phyloP scores from a whole-genome alignment of 2,329 filamentous ascomycete genomes.

The Grosmannia serpens region DNA sequence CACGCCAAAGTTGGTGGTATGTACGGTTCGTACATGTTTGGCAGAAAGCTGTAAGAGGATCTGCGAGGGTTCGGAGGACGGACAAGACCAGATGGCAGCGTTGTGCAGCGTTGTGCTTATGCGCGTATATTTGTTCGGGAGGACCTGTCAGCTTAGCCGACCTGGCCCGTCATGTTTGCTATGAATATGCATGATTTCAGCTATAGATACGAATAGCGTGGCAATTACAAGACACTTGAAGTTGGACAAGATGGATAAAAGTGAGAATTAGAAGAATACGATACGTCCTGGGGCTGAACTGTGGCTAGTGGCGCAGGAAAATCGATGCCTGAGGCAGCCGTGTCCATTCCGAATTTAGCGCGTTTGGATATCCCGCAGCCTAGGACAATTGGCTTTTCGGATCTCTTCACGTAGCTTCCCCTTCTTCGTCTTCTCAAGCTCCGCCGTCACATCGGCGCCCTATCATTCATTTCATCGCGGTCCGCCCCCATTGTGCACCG shows the following conservation, averaged over 20 bases:
- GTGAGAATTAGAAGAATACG: not conserved
- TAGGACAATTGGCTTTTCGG: conserved; percentile 5
- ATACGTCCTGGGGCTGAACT: not conserved
- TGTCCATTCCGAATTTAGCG: conserved; percentile 1
- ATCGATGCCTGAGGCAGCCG: conserved; percentile 11
- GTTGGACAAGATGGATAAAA: no score
- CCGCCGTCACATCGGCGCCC: conserved; percentile 6
- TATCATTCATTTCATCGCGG: conserved; percentile 2
- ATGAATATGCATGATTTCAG: no score
- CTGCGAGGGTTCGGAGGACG: not conserved
- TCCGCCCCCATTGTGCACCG: not conserved
- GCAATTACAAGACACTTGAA: no score
- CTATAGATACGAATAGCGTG: no score
- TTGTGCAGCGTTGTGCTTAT: not conserved
- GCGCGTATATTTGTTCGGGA: not conserved
- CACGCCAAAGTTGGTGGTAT: conserved; percentile 87
- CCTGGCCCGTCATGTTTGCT: no score
- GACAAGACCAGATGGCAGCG: no score
- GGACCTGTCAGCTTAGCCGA: no score
- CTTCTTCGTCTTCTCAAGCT: conserved; percentile 1
- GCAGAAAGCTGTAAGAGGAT: conserved; percentile 36
- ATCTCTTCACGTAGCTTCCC: not conserved
- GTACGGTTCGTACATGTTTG: conserved; percentile 66
- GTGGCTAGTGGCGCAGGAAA: not conserved
- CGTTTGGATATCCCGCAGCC: conserved; percentile 11